Conservation (phyloP, 202 grass and related monocot genomes). For the Thinopyrum obtusiflorum region DNA sequence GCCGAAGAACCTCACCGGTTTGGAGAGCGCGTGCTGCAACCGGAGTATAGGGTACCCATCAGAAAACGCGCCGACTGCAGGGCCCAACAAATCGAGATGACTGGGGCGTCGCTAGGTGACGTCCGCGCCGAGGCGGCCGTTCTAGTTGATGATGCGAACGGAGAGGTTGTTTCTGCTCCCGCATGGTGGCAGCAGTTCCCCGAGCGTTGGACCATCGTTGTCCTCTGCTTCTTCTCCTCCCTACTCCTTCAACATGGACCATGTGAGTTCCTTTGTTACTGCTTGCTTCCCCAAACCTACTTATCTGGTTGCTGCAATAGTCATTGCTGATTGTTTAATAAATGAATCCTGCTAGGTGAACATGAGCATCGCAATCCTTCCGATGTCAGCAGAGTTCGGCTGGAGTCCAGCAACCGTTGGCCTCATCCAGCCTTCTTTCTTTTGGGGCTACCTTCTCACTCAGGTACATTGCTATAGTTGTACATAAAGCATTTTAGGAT, state of each 20-base stretch:
- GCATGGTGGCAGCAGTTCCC: conserved; percentile 88
- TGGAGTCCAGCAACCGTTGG: conserved; percentile 92
- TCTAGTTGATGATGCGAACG: conserved; percentile 32
- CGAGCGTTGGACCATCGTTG: conserved; percentile 70
- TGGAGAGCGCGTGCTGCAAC: conserved; percentile 19
- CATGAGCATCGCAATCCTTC: conserved; percentile 98
- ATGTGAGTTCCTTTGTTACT: conserved; percentile 53
- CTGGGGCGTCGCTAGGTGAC: conserved; percentile 53
- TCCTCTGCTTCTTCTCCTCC: conserved; percentile 83
- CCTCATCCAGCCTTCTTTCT: too few species aligned
- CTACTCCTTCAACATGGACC: conserved; percentile 97
- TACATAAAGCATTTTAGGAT: too few species aligned
- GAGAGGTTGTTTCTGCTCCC: too few species aligned
- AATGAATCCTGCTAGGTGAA: conserved; percentile 64
- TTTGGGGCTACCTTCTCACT: too few species aligned
- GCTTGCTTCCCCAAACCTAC: too few species aligned
- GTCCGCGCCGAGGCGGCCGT: conserved; percentile 46
- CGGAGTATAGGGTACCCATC: conserved; percentile 25
- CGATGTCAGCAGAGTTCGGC: conserved; percentile 79
- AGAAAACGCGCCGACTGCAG: conserved; percentile 63
- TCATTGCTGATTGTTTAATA: neutral
- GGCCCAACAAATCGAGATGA: conserved; percentile 64
- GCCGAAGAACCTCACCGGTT: conserved; percentile 27
- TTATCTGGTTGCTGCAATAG: too few species aligned
- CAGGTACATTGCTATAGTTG: too few species aligned